Evolutionary conservation across 352 stramenopile genomes (phyloP).

Genomic region (Aphanomyces invadans): DNA sequence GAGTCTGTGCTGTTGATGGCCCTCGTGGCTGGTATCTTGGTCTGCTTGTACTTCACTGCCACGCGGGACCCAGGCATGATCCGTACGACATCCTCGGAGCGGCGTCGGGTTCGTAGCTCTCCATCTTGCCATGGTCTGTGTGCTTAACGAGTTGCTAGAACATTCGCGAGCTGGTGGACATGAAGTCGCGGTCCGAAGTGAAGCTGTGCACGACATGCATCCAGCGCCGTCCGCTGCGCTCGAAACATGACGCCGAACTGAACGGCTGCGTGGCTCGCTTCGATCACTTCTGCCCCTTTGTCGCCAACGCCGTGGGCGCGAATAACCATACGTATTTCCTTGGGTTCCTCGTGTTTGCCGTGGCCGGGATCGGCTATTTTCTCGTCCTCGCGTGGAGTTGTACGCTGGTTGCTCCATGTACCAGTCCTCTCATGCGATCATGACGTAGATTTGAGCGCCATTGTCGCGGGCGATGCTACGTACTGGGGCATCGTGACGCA

Average conservation of each 20-base stretch:
- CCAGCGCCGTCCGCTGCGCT: constrained; percentile 61
- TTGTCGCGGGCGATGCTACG: constrained; percentile 15
- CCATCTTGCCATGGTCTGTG: not conserved
- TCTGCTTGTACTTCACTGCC: constrained; percentile 50
- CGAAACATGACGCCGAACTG: constrained; percentile 71
- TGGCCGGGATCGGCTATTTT: constrained; percentile 45
- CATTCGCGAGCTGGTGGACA: constrained; percentile 59
- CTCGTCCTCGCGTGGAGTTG: constrained; percentile 26
- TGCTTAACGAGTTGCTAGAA: constrained; percentile 34
- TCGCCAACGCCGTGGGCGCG: constrained; percentile 90
- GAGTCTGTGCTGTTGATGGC: constrained; percentile 5
- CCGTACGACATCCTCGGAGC: constrained; percentile 58
- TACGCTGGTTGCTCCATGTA: not conserved
- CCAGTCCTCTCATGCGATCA: not conserved
- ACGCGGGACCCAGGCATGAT: constrained; percentile 51
- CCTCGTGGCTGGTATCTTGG: constrained; percentile 28
- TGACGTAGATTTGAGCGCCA: constrained; percentile 14
- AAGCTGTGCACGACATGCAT: constrained; percentile 76
- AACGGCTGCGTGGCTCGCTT: constrained; percentile 76
- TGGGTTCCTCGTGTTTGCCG: constrained; percentile 79
- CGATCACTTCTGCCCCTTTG: constrained; percentile 81
- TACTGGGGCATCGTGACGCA: constrained; percentile 34
- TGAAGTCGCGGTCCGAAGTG: constrained; percentile 57
- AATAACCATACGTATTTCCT: constrained; percentile 94
- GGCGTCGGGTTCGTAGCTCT: constrained; percentile 40